Evolutionary conservation across 1,284 basidiomycete genomes (phyloP), one percentile per base, ranked within the genome.

Genomic region (Cutaneotrichosporon sp.): DNA sequence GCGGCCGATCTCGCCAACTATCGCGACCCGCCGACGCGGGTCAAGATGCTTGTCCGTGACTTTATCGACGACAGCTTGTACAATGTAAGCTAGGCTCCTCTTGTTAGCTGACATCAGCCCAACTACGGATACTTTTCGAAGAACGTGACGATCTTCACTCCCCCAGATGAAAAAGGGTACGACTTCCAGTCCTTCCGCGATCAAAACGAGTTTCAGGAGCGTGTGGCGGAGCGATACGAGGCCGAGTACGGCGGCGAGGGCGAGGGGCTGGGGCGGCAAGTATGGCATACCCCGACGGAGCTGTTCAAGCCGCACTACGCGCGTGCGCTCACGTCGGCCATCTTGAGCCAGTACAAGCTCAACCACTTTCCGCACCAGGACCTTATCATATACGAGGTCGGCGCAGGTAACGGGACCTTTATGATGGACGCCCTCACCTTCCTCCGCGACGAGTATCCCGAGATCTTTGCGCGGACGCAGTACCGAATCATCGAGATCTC

Each of bases 231-330:
- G 63, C 81, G 84, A 59, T 96, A 96, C 70, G 79, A 81, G 49
- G 47, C 59, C 42, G 65, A 69, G 49, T 70, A 69, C 46, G 54
- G 55, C 24, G 29, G 48, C n/a, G 54, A 16, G 80, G 79, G 79
- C 46, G 78, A 78, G 37, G 80, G 88, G 3, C 83, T 87, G 14
- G 91, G 91, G 5, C 81, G 84, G 64, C 96, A 99, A 73, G 80
- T 98, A 49, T 99, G 96, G 96, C 96, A 99, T 76, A 99, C 96
- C 0, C 96, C 96, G 0, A 97, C 92, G 2, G 94, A 98, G 72
- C 77, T 99, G 34, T 97, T 98, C 80, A 91, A 94, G 90, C 96
- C 96, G 10, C 89, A 87, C 81, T 99, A 94, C 67, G 94, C 91
- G 29, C 84, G 86, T 63, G 87, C 93, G 27, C 83, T 98, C 46